Percentiles rank a stretch among this genome's conserved stretches.
phyloP scores from a whole-genome alignment of 306 rosid genomes.

The Betula pendula region DNA sequence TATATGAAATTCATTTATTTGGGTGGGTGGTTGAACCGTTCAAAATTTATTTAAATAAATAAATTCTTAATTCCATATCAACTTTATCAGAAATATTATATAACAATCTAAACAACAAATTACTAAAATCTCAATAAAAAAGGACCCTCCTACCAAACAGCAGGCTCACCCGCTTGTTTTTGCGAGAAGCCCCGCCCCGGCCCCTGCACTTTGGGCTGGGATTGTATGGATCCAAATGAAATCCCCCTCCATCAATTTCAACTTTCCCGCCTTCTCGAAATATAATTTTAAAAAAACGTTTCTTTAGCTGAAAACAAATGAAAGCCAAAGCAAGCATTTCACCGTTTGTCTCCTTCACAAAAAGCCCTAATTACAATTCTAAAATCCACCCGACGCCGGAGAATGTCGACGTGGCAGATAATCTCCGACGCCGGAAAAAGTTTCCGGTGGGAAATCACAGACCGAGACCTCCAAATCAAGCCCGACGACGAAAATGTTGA shows the following conservation, averaged over 20 bases:
- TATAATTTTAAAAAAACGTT: neutral
- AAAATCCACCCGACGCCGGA: neutral
- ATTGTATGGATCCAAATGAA: no score
- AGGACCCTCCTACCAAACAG: no score
- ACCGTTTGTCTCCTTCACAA: neutral
- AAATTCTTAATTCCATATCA: no score
- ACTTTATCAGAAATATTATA: no score
- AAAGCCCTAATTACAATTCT: neutral
- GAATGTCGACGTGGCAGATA: conserved; percentile 49
- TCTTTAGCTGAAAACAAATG: neutral
- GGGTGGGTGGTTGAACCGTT: no score
- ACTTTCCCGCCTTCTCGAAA: conserved; percentile 12
- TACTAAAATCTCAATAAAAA: no score
- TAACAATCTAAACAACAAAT: no score
- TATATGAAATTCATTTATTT: no score
- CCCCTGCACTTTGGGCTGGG: no score
- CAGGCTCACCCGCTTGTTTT: no score
- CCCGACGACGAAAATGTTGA: conserved; percentile 3
- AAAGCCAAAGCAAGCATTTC: neutral
- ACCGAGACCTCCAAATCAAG: conserved; percentile 12
- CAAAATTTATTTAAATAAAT: no score
- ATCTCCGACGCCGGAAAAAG: conserved; percentile 25
- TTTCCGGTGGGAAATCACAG: conserved; percentile 40
- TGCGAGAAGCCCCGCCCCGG: no score
- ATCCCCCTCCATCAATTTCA: neutral